Conservation (phyloP, 179 eudicot species). For the Dionaea muscipula region DNA sequence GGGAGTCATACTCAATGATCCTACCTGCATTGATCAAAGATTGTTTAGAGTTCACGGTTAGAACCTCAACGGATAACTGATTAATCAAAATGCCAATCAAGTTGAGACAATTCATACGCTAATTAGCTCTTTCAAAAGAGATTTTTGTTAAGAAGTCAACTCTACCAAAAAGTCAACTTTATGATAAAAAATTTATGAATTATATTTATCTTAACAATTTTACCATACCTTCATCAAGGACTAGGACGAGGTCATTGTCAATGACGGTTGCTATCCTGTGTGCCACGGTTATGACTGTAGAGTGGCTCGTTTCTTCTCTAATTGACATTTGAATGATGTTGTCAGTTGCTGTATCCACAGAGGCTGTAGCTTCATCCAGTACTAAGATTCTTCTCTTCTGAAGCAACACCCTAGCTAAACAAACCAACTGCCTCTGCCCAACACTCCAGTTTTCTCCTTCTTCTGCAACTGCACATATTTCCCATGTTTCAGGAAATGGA, state of each 20-base stretch:
- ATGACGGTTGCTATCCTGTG: constrained; percentile 77
- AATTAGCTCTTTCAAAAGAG: too few relatives aligned
- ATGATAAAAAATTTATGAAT: too few relatives aligned
- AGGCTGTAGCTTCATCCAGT: constrained; percentile 87
- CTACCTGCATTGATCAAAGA: constrained; percentile 31
- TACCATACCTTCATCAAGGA: constrained; percentile 91
- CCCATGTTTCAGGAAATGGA: neutral
- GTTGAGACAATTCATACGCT: too few relatives aligned
- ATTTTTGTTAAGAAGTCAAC: too few relatives aligned
- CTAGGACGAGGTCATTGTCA: constrained; percentile 79
- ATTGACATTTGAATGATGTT: constrained; percentile 65
- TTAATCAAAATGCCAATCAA: neutral
- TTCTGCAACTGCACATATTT: constrained; percentile 52
- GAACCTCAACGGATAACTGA: too few relatives aligned
- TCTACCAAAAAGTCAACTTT: too few relatives aligned
- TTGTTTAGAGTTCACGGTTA: too few relatives aligned
- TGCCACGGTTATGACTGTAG: constrained; percentile 84
- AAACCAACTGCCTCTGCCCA: constrained; percentile 81
- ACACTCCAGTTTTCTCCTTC: constrained; percentile 95
- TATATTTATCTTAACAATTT: too few relatives aligned
- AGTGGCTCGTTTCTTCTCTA: constrained; percentile 53
- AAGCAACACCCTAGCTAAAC: constrained; percentile 63
- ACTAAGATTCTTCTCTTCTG: constrained; percentile 67
- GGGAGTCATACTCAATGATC: constrained; percentile 61
- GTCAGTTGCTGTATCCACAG: constrained; percentile 81